Evolutionary conservation across 2,329 filamentous ascomycete species (phyloP).

Genomic region (Fusarium nelsonii): DNA sequence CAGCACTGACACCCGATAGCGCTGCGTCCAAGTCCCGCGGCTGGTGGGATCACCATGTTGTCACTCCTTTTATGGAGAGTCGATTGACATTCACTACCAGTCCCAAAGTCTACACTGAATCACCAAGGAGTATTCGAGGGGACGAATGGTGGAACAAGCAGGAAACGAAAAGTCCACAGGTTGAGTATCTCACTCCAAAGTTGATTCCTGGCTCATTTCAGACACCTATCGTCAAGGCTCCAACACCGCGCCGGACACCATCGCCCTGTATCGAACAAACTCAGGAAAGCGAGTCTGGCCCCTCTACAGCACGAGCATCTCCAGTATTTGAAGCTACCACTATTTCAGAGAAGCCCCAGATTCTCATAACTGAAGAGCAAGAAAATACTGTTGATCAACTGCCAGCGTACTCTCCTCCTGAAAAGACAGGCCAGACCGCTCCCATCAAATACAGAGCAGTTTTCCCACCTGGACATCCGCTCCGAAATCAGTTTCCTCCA

Average conservation of each 20-base stretch:
- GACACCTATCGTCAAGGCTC: slow-evolving; percentile 54
- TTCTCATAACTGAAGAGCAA: slow-evolving; percentile 54
- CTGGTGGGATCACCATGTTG: slow-evolving; percentile 84
- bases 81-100: slow-evolving; percentile 58
- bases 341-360: slow-evolving; percentile 55
- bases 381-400: slow-evolving; percentile 57
- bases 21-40: slow-evolving; percentile 72
- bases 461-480: slow-evolving; percentile 66
- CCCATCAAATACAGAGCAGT: slow-evolving; percentile 67
- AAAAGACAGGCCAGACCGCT: slow-evolving; percentile 51
- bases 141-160: slow-evolving; percentile 56
- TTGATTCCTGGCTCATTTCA: slow-evolving; percentile 40
- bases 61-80: slow-evolving; percentile 73
- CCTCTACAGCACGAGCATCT: slow-evolving; percentile 40
- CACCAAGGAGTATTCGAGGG: slow-evolving; percentile 48
- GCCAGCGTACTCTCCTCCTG: slow-evolving; percentile 68
- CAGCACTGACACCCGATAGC: slow-evolving; percentile 58
- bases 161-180: slow-evolving; percentile 30
- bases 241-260: slow-evolving; percentile 53
- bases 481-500: slow-evolving; percentile 62
- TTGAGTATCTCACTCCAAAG: slow-evolving; percentile 35
- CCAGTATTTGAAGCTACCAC: slow-evolving; percentile 22
- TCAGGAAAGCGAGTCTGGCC: slow-evolving; percentile 25
- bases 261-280: slow-evolving; percentile 45
- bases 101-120: slow-evolving; percentile 51